Evolutionary conservation across 2,329 filamentous ascomycete genomes (phyloP), one percentile per base, ranked within the genome.

Genomic region (Aureobasidium sp.): DNA sequence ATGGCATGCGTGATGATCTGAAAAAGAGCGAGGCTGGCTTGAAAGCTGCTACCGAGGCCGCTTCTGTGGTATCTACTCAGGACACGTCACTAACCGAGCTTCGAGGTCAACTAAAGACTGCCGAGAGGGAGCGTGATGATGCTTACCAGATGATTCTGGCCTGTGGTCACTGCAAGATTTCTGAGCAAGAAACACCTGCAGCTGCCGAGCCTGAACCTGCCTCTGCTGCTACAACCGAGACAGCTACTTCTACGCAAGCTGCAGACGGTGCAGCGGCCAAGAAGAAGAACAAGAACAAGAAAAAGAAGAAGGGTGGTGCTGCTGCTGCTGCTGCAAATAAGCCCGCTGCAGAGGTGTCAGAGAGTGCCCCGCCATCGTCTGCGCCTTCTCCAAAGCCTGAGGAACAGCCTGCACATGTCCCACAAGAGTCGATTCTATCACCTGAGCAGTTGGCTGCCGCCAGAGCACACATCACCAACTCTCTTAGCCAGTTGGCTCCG

Each of bases 251-350:
- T 5, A 21, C 43, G 1, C 55, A 49, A 7, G 13, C 15, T 23
- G 21, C 62, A 15, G 63, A 60, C 13, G 49, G 74, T 15, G 73
- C 69, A 15, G 73, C 77, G 11, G 75, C 76, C 62, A 93, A 91
- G 75, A 95, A 90, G 74, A 92, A 89, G 73, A 95, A 91, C 65
- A 89, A 69, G 65, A 78, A 77, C 65, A 78, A 89, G 71, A 96
- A 95, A 81, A 88, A 86, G 74, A 93, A 92, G 77, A 84, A 83
- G 19, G 82, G 61, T 6, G 60, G 62, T 19, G 43, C 62, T 33
- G 60, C 65, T 0, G 42, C 55, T n/a, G 57, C 62, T 25, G 60
- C 65, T 0, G 42, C 55, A 15, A 61, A 55, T 3, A 60, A 45
- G 31, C 58, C 64, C 8, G 64, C 63, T 10, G 64, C 62, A 17